Evolutionary conservation across 768 basidiomycete species (phyloP).

Genomic region (Lactarius hatsudake): DNA sequence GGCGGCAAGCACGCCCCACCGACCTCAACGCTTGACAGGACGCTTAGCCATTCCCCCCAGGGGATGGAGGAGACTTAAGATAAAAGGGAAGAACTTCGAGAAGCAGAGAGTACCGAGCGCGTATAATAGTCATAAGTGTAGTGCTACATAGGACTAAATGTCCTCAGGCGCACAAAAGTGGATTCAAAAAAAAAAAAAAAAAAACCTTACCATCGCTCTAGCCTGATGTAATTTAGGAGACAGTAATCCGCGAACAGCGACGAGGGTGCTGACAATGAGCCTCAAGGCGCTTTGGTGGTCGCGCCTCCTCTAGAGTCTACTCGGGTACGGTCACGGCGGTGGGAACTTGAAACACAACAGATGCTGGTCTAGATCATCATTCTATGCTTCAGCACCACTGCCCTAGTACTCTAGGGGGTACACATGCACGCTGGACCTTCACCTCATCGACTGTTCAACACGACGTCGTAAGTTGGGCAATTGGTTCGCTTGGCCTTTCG

Average conservation of each 20-base stretch:
- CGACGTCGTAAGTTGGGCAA: not conserved
- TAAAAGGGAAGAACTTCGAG: no score
- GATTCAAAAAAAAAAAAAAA: no score
- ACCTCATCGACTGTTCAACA: not conserved
- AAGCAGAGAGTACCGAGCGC: no score
- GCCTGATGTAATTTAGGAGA: not conserved
- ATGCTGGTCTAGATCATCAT: not conserved
- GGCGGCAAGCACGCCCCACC: no score
- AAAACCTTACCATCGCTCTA: not conserved
- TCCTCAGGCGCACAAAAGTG: no score
- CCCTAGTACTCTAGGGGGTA: not conserved
- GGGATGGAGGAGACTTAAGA: no score
- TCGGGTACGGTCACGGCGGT: not conserved
- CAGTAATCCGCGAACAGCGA: not conserved
- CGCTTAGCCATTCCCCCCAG: no score
- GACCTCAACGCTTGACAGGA: no score
- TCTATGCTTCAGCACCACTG: not conserved
- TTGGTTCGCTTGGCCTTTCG: not conserved
- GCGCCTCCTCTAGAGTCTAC: not conserved
- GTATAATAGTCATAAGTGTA: no score
- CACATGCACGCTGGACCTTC: not conserved
- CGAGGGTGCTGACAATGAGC: not conserved
- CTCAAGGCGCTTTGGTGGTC: not conserved
- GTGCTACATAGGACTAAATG: no score
- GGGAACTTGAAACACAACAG: not conserved